These are phyloP conservation scores for Zygoascus flipseniorum DNA, from an alignment of 805 yeast species.

Conservation along the genomic window DNA sequence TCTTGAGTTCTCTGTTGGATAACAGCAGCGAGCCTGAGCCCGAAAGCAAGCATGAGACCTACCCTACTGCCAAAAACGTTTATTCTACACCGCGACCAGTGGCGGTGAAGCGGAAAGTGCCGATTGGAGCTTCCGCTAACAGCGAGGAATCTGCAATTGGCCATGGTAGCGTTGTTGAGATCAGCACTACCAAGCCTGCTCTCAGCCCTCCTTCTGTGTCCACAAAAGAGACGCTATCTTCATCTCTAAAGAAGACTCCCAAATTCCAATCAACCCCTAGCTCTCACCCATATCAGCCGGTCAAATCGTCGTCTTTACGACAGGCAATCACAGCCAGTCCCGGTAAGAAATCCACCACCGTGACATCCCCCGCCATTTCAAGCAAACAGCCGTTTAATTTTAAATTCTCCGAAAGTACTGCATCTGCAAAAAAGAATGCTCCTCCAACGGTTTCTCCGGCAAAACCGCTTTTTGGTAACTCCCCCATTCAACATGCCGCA, in stretches of 20 bases:
- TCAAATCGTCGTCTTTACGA: conserved; percentile 14
- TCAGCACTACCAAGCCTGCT: not conserved
- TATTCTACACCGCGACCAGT: not conserved
- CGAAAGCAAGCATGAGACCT: not conserved
- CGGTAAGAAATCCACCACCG: not conserved
- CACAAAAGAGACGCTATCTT: not conserved
- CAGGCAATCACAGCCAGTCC: conserved; percentile 12
- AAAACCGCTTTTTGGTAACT: not conserved
- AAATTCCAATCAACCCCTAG: not conserved
- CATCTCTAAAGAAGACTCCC: not conserved
- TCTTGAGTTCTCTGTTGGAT: conserved; percentile 39
- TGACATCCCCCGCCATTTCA: not conserved
- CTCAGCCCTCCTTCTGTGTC: not conserved
- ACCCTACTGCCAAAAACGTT: not conserved
- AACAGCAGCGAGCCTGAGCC: conserved; percentile 2
- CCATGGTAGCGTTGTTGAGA: not conserved
- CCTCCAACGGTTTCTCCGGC: not conserved
- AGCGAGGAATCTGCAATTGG: not conserved
- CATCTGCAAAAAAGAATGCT: not conserved
- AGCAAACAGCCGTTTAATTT: not conserved
- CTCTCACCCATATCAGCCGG: conserved; percentile 7
- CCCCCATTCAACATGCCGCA: not conserved
- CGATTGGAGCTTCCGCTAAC: not conserved
- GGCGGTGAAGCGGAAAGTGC: not conserved
- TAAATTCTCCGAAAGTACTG: not conserved